phyloP scores from a whole-genome alignment of 371 early-diverging fungal genomes.

The Circinella umbellata region DNA sequence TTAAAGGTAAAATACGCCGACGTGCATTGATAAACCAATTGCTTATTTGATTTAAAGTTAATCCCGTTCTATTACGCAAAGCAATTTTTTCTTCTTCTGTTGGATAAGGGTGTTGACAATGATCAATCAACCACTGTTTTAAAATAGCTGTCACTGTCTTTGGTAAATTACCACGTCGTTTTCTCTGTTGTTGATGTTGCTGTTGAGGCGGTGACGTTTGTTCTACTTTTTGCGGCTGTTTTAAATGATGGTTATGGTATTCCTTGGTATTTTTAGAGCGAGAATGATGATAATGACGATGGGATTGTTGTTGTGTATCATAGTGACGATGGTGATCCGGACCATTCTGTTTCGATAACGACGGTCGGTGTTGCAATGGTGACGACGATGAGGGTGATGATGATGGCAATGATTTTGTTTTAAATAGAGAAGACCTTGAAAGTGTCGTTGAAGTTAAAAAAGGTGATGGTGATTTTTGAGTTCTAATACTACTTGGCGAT shows the following conservation, averaged over 20 bases:
- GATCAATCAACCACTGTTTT: constrained; percentile 70
- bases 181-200: constrained; percentile 14
- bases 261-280: too few relatives aligned
- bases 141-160: constrained; percentile 59
- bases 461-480: background rate
- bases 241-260: too few relatives aligned
- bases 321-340: constrained; percentile 7
- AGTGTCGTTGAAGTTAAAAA: background rate
- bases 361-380: constrained; percentile 9
- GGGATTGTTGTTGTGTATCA: background rate
- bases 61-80: constrained; percentile 58
- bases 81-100: constrained; percentile 70
- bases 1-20: constrained; percentile 54
- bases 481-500: too few relatives aligned
- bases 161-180: constrained; percentile 58
- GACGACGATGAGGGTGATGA: background rate
- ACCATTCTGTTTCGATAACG: constrained; percentile 19
- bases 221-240: too few relatives aligned
- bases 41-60: constrained; percentile 74
- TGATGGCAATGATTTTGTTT: background rate
- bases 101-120: constrained; percentile 78
- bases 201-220: background rate
- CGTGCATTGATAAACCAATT: constrained; percentile 90
- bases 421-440: background rate
- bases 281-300: background rate